Evolutionary conservation across 129 eudicot genomes (phyloP).

Genomic region (Flaveria ramosissima): DNA sequence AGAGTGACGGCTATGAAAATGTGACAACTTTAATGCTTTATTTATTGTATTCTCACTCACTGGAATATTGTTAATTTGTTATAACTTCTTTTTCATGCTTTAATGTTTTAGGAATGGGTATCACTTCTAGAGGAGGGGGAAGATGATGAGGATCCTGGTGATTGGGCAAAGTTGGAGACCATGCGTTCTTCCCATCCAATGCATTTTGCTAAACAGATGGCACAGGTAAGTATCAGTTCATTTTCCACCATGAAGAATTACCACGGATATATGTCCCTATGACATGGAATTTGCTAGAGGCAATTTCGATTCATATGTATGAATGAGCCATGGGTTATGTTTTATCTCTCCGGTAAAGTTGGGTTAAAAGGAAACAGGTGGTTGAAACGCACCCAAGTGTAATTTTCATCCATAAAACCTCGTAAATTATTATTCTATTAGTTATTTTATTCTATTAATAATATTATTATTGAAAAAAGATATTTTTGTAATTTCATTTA

Average conservation of each 20-base stretch:
- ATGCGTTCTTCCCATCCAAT: slow-evolving; percentile 97
- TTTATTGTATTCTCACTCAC: slow-evolving; percentile 14
- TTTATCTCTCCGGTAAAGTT: background rate
- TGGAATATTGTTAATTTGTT: background rate
- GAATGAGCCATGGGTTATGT: background rate
- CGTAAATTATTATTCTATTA: background rate
- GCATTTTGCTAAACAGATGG: slow-evolving; percentile 76
- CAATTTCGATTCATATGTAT: background rate
- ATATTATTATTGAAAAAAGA: background rate
- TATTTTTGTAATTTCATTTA: background rate
- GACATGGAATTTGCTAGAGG: slow-evolving; percentile 9
- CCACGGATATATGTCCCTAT: background rate
- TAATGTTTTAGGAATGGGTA: slow-evolving; percentile 74
- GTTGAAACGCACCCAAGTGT: background rate
- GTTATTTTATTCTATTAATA: background rate
- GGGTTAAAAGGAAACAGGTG: background rate
- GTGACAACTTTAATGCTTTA: slow-evolving; percentile 37
- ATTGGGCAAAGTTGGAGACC: slow-evolving; percentile 96
- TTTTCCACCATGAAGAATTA: slow-evolving; percentile 11
- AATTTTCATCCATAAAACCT: background rate
- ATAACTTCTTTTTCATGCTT: slow-evolving; percentile 18
- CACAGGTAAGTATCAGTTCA: slow-evolving; percentile 54
- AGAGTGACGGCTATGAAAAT: slow-evolving; percentile 48
- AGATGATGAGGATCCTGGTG: slow-evolving; percentile 79
- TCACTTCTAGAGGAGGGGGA: slow-evolving; percentile 65